Evolutionary conservation across 1,284 basidiomycete species (phyloP), one percentile per base, ranked within the genome.

Genomic region (Malassezia globosa): DNA sequence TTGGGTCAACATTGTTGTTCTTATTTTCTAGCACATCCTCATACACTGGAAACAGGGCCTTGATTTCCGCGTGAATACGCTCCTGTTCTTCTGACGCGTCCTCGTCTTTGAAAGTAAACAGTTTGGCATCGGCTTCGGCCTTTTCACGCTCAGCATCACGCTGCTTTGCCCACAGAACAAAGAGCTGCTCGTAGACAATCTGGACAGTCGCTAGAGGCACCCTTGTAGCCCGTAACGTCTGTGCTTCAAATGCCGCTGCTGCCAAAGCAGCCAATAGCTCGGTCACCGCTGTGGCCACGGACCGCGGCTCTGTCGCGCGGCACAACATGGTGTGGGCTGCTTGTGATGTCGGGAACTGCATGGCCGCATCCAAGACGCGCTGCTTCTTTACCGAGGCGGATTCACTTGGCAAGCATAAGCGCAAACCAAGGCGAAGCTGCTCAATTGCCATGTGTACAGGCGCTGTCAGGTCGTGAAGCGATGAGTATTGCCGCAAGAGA

Each of bases 151-250:
- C 81, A 51, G 80, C 80, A 23, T 81, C 80, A 34, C 81, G 80
- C 63, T 94, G 85, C 27, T 83, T 80, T 26, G 81, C 77, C 90
- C 90, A 96, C 7, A 92, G 77, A 18, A 81, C 77, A 48, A 82
- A 79, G 1, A 83, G 76, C 60, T 83, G 81, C 48, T 87, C 83
- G 29, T 31, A 31, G 2, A 21, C 35, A 37, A 18, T 18, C 10
- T n/a, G 13, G n/a, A 21, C 10, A 10, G 35, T 3, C 2, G 35
- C 13, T 10, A 8, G 35, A 10, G 29, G 29, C 64, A 37, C 79
- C 11, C 3, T 36, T 31, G 21, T 42, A 13, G 29, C 11, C 14
- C n/a, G 37, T 22, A 14, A 27, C 72, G 45, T 42, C 19, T 69
- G 58, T n/a, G 66, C 72, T 45, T 80, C 75, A 23, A 76, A 72